phyloP scores from a whole-genome alignment of 1,284 basidiomycete species.

The Moesziomyces parantarcticus region DNA sequence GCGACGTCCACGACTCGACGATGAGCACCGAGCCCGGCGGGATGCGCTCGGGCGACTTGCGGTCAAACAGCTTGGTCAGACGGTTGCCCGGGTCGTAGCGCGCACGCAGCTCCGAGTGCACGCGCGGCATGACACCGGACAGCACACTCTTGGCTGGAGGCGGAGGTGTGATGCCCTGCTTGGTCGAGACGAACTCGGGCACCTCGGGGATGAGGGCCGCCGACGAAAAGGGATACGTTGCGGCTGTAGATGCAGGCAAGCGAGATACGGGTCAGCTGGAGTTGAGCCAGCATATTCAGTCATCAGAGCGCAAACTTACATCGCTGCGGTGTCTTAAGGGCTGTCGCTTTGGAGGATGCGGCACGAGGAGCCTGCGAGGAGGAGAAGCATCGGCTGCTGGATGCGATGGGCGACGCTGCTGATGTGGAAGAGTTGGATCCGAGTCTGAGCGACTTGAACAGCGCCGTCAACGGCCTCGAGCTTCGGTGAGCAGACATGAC shows the following conservation, averaged over 20 bases:
- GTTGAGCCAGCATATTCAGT: neutral
- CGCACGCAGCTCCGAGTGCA: slow-evolving; percentile 54
- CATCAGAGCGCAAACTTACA: slow-evolving; percentile 14
- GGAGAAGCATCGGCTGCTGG: slow-evolving; percentile 32
- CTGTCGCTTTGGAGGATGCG: slow-evolving; percentile 1
- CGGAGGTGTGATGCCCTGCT: slow-evolving; percentile 36
- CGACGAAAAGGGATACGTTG: slow-evolving; percentile 51
- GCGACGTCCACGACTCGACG: slow-evolving; percentile 62
- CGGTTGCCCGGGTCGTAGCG: slow-evolving; percentile 57
- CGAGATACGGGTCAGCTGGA: neutral
- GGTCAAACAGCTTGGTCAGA: slow-evolving; percentile 61
- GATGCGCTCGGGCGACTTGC: slow-evolving; percentile 53
- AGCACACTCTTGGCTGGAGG: slow-evolving; percentile 42
- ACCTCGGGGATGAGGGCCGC: slow-evolving; percentile 44
- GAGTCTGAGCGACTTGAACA: slow-evolving; percentile 38
- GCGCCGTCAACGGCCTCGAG: slow-evolving; percentile 23
- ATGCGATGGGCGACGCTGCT: slow-evolving; percentile 10
- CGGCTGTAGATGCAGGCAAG: slow-evolving; percentile 15
- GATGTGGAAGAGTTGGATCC: slow-evolving; percentile 15
- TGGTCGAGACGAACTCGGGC: slow-evolving; percentile 37
- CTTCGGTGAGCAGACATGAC: slow-evolving; percentile 27
- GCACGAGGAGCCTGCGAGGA: slow-evolving; percentile 18
- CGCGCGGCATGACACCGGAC: slow-evolving; percentile 56
- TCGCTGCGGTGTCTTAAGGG: slow-evolving; percentile 19
- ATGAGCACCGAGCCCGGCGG: slow-evolving; percentile 64